Conservation (phyloP, 768 basidiomycete species). For the Leucocoprinus birnbaumii region DNA sequence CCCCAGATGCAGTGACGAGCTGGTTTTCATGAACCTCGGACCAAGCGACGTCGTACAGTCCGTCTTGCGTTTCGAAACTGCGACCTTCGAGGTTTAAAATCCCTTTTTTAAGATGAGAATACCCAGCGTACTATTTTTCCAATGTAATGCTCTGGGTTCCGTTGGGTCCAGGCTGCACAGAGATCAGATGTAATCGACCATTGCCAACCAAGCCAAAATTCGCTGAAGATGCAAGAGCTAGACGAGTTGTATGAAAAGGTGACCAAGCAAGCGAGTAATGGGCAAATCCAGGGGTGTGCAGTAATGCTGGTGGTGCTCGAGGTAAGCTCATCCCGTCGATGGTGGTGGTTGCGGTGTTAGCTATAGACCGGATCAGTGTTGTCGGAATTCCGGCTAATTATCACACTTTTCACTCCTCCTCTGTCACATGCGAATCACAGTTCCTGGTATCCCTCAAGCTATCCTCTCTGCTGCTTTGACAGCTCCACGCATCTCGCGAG, state of each 20-base stretch:
- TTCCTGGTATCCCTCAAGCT: conserved; percentile 69
- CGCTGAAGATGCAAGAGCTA: conserved; percentile 81
- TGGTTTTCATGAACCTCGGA: conserved; percentile 95
- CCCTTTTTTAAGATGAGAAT: conserved; percentile 3
- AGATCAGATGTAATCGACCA: conserved; percentile 76
- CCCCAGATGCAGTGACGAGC: conserved; percentile 83
- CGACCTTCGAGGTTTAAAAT: conserved; percentile 23
- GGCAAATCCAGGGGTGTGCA: conserved; percentile 77
- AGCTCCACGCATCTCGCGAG: conserved; percentile 34
- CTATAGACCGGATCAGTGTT: background rate
- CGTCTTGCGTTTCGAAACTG: conserved; percentile 90
- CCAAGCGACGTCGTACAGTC: conserved; percentile 90
- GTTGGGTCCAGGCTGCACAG: conserved; percentile 45
- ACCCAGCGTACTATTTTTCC: conserved; percentile 63
- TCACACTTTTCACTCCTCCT: conserved; percentile 20
- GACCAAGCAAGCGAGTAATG: conserved; percentile 85
- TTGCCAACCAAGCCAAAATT: conserved; percentile 97
- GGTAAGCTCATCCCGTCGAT: conserved; percentile 42
- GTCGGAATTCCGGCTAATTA: conserved; percentile 11
- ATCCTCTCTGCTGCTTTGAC: conserved; percentile 46
- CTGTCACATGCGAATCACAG: conserved; percentile 73
- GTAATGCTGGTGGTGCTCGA: conserved; percentile 5
- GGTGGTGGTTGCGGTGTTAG: conserved; percentile 1
- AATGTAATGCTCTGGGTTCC: conserved; percentile 43
- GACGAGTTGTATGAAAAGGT: conserved; percentile 71